Evolutionary conservation across 306 rosid species (phyloP), one percentile per base, ranked within the genome.

Genomic region (Inga leiocalycina): DNA sequence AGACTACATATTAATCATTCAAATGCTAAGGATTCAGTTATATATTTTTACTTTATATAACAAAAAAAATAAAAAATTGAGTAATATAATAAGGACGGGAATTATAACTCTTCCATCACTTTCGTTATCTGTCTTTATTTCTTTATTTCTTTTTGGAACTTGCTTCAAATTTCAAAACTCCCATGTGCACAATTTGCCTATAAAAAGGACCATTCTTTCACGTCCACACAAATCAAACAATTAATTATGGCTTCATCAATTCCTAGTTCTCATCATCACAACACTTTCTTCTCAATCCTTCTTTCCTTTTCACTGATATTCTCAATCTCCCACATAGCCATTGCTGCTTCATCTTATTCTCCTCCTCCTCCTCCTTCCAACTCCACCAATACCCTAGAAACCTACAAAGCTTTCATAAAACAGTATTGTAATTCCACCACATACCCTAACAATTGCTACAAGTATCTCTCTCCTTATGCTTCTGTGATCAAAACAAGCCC

Each of bases 391-490:
- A 24, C 81, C n/a, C 41, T 27, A 79, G 30, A 71, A 45, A 43
- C 77, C 27, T 77, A 80, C 84, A 70, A 78, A 77, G 71, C 52
- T 19, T 90, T 81, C 79, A 82, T 88, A 12, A 77, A 65, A 32
- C 49, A 7, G 6, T 57, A 84, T 35, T 90, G 91, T 83, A 84
- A 39, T 15, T 72, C 87, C 52, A 84, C 89, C 80, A 76, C 87
- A 6, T 80, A 88, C 62, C 86, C 91, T 5, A 59, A 15, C 0
- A 44, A 48, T 75, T 90, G 93, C 72, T 84, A 77, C 86, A 80
- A 80, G 1, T 86, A 73, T 37, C 88, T 86, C 44, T 84, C 87
- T n/a, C 86, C 83, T 1, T 90, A 80, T n/a, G 82, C 90, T 6
- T 78, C 77, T 6, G 77, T 77, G 4, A 82, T 90, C 64, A 71